phyloP scores from a whole-genome alignment of 2,329 filamentous ascomycete genomes.

The Graphilbum fragrans region DNA sequence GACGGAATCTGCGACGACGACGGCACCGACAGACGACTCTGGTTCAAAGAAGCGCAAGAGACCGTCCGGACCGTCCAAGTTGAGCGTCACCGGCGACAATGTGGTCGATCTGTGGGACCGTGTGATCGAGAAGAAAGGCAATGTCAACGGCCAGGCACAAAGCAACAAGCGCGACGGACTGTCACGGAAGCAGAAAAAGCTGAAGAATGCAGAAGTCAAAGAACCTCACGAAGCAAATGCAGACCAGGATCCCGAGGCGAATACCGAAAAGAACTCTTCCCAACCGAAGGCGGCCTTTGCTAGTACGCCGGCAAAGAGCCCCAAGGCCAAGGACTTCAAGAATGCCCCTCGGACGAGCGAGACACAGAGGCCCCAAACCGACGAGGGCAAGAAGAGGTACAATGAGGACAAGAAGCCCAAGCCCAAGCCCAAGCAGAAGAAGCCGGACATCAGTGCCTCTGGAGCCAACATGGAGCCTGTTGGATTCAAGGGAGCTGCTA shows the following conservation, averaged over 20 bases:
- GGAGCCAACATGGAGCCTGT: no score
- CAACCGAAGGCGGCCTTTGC: no score
- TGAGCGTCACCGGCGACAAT: conserved; percentile 52
- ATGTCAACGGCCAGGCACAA: neutral
- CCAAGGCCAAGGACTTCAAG: conserved; percentile 2
- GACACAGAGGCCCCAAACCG: neutral
- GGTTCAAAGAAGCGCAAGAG: conserved; percentile 46
- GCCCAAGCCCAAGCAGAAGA: neutral
- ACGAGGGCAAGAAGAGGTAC: conserved; percentile 4
- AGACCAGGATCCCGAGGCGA: conserved; percentile 16
- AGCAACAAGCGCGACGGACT: conserved; percentile 14
- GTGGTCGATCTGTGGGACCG: conserved; percentile 68
- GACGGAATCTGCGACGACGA: neutral
- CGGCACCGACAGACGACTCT: neutral
- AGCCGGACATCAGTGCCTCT: neutral
- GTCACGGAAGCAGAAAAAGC: conserved; percentile 16
- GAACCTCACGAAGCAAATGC: conserved; percentile 8
- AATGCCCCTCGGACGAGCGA: neutral
- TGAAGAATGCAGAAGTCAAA: conserved; percentile 10
- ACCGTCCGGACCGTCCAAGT: conserved; percentile 12
- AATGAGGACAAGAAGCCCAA: conserved; percentile 2
- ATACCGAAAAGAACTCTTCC: conserved; percentile 9
- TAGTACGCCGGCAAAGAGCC: conserved; percentile 3
- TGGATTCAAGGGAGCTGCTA: no score
- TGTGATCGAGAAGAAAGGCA: conserved; percentile 57